Conservation (phyloP, 164 flowering plant genomes). For the Nymphaea thermarum region DNA sequence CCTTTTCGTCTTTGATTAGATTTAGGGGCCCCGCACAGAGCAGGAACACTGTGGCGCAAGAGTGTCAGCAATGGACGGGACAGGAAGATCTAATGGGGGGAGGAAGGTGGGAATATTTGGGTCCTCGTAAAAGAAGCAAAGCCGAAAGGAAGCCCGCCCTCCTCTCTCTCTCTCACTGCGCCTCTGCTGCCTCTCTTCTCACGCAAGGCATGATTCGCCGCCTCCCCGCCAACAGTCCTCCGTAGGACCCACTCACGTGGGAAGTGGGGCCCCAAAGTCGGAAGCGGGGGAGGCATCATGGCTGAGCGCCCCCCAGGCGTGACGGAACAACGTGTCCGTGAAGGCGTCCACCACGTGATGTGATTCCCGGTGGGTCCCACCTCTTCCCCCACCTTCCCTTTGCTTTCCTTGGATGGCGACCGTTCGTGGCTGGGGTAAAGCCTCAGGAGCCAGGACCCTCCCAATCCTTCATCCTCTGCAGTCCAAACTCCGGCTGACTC, state of each 20-base stretch:
- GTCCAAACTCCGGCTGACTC: no score
- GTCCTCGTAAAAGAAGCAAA: slow-evolving; percentile 42
- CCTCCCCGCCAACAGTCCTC: background rate
- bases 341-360: no score
- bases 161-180: background rate
- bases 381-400: no score
- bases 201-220: background rate
- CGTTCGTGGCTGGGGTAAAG: no score
- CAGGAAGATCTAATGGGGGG: background rate
- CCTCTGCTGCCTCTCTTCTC: background rate
- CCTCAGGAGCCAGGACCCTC: no score
- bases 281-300: background rate
- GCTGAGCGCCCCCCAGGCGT: background rate
- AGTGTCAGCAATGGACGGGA: background rate
- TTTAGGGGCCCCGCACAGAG: no score
- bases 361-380: no score
- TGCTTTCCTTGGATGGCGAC: no score
- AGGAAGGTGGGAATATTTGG: slow-evolving; percentile 30
- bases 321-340: no score
- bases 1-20: no score
- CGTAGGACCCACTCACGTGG: background rate
- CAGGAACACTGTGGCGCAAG: no score
- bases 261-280: background rate
- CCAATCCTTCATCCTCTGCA: no score
- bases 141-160: slow-evolving; percentile 46